Base-by-base conservation (phyloP, 345 rosid genomes). In the Rhizophora mangle region DNA sequence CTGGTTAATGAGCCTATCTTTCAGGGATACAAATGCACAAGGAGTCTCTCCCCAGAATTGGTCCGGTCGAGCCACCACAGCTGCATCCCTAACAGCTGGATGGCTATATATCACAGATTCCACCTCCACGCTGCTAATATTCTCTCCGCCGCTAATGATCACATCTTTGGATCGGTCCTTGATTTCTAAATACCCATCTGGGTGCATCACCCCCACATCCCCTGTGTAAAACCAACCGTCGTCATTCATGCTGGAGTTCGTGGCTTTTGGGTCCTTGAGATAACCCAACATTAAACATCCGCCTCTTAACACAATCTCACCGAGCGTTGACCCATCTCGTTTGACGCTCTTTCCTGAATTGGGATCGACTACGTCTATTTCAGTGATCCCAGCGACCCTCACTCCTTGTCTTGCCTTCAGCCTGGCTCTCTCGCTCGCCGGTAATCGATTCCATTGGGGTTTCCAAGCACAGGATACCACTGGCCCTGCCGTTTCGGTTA, bases 101-200 rank as follows among this genome's bases (percentile, higher is more conserved):
- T 64, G 24, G 0, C 43, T 21, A 24, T 75, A 75, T 4, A 75
- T 21, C 47, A 69, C 66, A 0, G 74, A 75, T 43, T 75, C 78
- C 21, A 75, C 65, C 62, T 75, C 78, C 47, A 69, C 69, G 8
- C 78, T 75, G 13, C 78, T 69, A 8, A 75, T 64, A 13, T 75
- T 75, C 74, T 75, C 78, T 53, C 78, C 78, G 6, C 78, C 78
- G 15, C 78, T 75, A 13, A 75, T 75, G 20, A 75, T 75, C 62
- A 75, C 74, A 32, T 70, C 79, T 31, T 75, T 75, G 0, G 79
- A 75, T 31, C 79, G 22, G 53, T 75, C 79, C 39, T 60, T 75
- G 26, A 75, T 70, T 58, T 75, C 79, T 37, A 75, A 36, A 21
- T 75, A 75, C 2, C 74, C 79, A 60, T 75, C 74, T 21, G 65